Base-by-base conservation (phyloP, 805 yeast genomes). In the Cyberlindnera suaveolens region DNA sequence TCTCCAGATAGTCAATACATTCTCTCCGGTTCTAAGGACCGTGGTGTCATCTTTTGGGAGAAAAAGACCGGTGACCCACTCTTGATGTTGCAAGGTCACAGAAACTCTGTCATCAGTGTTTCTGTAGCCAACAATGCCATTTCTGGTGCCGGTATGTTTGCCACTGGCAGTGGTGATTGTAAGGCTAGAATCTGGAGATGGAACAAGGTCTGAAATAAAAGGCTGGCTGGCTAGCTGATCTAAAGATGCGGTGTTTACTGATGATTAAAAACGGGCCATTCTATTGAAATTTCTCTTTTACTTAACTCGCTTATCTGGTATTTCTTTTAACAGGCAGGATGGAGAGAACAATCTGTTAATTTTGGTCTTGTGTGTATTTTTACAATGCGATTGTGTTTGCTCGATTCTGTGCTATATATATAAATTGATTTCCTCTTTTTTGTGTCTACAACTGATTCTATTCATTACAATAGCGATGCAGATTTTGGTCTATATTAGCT, bases 31-130 rank as follows among this genome's bases (percentile, higher is more conserved):
- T 88, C 96, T 29, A 91, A 91, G 65, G 99, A 91, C 70, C 82
- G 97, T 57, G 96, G 97, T 42, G 96, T 91, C 43, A 85, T 90
- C 49, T 85, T 91, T 71, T 91, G 99, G 99, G 96, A 91, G 63
- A 90, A 90, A 55, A 71, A 74, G 37, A 78, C 90, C 13, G 96
- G 96, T 49, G 90, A 87, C 65, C 95, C 96, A 42, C 79, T 88
- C 65, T 74, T 91, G 60, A 88, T 90, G 96, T 75, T 93, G 56
- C 97, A 89, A 70, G 98, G 98, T 31, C 98, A 91, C 65, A 81
- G 93, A 63, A 91, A 91, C 70, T 85, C 96, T 9, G 98, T 93
- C 38, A 91, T 91, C 54, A 82, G 91, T 43, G 98, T 91, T 33
- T 88, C 96, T 39, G 96, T 93, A 18, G 81, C 93, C 19, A 88